Percentiles rank a stretch among this genome's conserved stretches.
Evolutionary conservation across 306 rosid species (phyloP).

Genomic region (Inga oerstediana): DNA sequence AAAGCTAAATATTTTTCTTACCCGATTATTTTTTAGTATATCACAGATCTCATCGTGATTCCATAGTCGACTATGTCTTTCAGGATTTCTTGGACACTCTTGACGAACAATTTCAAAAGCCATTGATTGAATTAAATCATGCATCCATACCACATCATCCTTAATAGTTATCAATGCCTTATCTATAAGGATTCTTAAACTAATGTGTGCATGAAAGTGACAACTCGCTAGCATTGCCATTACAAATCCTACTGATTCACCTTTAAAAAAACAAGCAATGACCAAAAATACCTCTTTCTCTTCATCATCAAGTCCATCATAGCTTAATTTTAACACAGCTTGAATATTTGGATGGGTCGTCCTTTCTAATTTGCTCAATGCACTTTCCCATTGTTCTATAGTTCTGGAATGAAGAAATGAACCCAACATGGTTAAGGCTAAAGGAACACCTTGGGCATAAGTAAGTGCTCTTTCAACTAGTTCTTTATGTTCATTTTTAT

Average conservation of each 20-base stretch:
- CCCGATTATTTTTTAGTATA: background rate
- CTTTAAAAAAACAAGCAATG: slow-evolving; percentile 33
- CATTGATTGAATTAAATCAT: slow-evolving; percentile 35
- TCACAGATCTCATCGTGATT: background rate
- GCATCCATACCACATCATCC: background rate
- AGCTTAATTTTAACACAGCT: slow-evolving; percentile 18
- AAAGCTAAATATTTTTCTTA: background rate
- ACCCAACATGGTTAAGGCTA: slow-evolving; percentile 37
- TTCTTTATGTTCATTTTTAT: background rate
- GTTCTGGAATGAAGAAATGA: slow-evolving; percentile 1
- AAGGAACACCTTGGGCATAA: slow-evolving; percentile 23
- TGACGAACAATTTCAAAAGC: slow-evolving; percentile 18
- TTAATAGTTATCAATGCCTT: slow-evolving; percentile 6
- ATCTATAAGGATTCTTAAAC: background rate
- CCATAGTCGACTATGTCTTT: background rate
- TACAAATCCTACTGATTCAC: background rate
- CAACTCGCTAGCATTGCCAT: background rate
- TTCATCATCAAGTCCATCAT: background rate
- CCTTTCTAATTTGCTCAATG: background rate
- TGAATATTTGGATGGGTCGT: background rate
- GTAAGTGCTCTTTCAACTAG: slow-evolving; percentile 2
- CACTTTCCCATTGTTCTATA: slow-evolving; percentile 14
- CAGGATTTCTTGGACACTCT: background rate
- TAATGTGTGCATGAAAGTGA: background rate
- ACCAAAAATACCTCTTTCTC: slow-evolving; percentile 28